These are phyloP conservation scores for Zygosaccharomyces sapae DNA, from an alignment of 1,139 yeast species.

Conservation along the genomic window DNA sequence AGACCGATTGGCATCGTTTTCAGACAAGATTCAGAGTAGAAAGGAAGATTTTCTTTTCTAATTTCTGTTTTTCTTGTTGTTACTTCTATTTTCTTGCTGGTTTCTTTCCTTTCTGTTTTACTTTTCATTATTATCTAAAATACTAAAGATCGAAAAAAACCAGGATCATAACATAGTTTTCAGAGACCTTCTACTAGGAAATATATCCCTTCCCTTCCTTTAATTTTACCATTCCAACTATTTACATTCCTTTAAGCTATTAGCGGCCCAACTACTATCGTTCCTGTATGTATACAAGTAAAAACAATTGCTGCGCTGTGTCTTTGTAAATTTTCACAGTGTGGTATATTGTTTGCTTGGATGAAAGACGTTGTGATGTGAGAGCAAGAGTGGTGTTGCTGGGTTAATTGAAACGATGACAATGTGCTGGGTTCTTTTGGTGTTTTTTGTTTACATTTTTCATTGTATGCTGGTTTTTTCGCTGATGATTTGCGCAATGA, in stretches of 20 bases:
- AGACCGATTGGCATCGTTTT: constrained; percentile 1
- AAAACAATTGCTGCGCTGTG: background rate
- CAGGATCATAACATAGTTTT: constrained; percentile 4
- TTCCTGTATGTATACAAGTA: constrained; percentile 4
- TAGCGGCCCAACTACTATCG: constrained; percentile 6
- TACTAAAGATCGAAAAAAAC: constrained; percentile 1
- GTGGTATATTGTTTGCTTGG: background rate
- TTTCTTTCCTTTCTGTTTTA: background rate
- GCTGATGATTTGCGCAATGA: background rate
- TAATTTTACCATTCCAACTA: constrained; percentile 16
- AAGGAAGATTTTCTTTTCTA: background rate
- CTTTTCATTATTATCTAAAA: background rate
- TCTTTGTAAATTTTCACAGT: background rate
- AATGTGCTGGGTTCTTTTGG: background rate
- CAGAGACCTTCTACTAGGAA: background rate
- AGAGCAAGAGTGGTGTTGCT: background rate
- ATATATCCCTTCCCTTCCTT: background rate
- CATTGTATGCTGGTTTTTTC: background rate
- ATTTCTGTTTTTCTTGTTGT: background rate
- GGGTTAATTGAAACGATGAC: background rate
- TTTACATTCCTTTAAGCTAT: constrained; percentile 21
- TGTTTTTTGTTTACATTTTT: background rate
- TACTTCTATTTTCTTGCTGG: constrained; percentile 2
- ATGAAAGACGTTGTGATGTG: background rate
- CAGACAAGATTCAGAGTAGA: background rate